A percentile compares a stretch with the other conserved stretches of the same genome.
Evolutionary conservation across 306 rosid genomes (phyloP).

Genomic region (Vachellia pachyceras): DNA sequence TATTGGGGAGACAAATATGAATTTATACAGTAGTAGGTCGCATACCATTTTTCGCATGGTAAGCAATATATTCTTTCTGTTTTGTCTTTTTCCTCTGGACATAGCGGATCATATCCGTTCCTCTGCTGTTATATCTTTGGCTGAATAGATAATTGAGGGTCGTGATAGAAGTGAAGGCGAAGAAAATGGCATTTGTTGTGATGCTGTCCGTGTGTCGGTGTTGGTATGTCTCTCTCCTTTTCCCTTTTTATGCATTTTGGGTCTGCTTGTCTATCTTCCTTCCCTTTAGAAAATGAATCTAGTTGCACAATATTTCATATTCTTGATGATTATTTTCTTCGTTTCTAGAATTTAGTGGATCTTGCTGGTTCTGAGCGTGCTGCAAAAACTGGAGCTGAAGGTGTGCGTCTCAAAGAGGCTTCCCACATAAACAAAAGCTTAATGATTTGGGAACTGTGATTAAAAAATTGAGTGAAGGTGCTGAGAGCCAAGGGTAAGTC

Average conservation of each 20-base stretch:
- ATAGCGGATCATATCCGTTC: slow-evolving; percentile 24
- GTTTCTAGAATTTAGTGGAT: slow-evolving; percentile 86
- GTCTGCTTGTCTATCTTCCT: slow-evolving; percentile 11
- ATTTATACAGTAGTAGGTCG: slow-evolving; percentile 90
- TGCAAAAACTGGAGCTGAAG: slow-evolving; percentile 99
- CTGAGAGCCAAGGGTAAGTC: slow-evolving; percentile 97
- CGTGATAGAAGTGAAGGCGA: slow-evolving; percentile 76
- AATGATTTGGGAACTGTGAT: slow-evolving; percentile 98
- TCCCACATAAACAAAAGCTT: slow-evolving; percentile 96
- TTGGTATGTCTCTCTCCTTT: slow-evolving; percentile 60
- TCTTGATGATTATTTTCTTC: slow-evolving; percentile 29
- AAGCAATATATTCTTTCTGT: slow-evolving; percentile 35
- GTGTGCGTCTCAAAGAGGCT: slow-evolving; percentile 93
- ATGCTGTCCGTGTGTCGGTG: slow-evolving; percentile 96
- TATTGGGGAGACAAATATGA: slow-evolving; percentile 98
- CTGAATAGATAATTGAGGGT: slow-evolving; percentile 85
- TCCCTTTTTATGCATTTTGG: background rate
- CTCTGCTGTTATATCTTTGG: slow-evolving; percentile 27
- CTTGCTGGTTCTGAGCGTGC: slow-evolving; percentile 99
- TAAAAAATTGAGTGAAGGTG: slow-evolving; percentile 96
- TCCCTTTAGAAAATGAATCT: slow-evolving; percentile 28
- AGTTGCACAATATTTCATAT: slow-evolving; percentile 17
- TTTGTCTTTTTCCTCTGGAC: background rate
- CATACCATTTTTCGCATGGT: slow-evolving; percentile 99
- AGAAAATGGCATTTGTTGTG: slow-evolving; percentile 63